Conservation (phyloP, 1,139 yeast genomes). For the Pichia sp. region DNA sequence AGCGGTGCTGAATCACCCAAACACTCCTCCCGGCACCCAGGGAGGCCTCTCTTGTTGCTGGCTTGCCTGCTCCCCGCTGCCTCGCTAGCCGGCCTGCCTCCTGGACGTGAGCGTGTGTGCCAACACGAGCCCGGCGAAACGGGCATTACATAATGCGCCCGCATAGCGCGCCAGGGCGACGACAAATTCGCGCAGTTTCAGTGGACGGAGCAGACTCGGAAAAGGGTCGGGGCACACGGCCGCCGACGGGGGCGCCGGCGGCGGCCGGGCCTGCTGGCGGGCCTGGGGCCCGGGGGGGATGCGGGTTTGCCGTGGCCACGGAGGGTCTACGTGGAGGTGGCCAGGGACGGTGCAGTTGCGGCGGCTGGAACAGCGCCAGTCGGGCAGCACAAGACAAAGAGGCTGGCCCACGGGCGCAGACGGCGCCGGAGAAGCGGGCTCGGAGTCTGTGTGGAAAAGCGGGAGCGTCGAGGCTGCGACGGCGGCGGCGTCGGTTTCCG, state of each 20-base stretch:
- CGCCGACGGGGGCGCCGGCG: too few relatives aligned
- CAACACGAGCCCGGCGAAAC: not conserved
- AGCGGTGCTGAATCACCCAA: not conserved
- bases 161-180: conserved; percentile 5
- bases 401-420: too few relatives aligned
- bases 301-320: too few relatives aligned
- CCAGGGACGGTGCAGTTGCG: too few relatives aligned
- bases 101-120: not conserved
- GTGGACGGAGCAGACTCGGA: conserved; percentile 21
- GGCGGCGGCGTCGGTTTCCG: conserved; percentile 3
- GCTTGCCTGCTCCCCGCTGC: not conserved
- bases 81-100: too few relatives aligned
- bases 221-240: conserved; percentile 2
- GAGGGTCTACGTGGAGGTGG: too few relatives aligned
- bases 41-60: not conserved
- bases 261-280: too few relatives aligned
- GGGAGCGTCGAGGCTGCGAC: not conserved
- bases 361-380: too few relatives aligned
- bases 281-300: too few relatives aligned
- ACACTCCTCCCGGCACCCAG: not conserved
- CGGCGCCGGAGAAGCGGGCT: not conserved
- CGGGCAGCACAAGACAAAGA: too few relatives aligned
- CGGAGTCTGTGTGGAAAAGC: not conserved
- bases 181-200: not conserved
- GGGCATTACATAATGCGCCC: not conserved